Percentiles rank a stretch among this genome's conserved stretches.
phyloP scores from a whole-genome alignment of 108 stramenopile genomes.

The Stephanodiscus minutulus region DNA sequence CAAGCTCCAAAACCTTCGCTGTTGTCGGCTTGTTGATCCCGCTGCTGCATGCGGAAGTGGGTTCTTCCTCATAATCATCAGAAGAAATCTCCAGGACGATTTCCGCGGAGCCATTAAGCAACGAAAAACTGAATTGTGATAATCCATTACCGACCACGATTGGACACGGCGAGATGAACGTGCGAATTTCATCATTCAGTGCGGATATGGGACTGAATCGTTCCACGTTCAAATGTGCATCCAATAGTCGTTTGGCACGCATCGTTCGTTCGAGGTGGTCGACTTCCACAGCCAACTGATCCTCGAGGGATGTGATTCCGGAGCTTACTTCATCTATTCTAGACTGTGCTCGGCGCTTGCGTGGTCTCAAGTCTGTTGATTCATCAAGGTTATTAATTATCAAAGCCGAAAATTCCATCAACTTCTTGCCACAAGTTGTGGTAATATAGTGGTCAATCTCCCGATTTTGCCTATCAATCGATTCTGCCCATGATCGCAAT shows the following conservation, averaged over 20 bases:
- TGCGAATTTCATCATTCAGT: constrained; percentile 23
- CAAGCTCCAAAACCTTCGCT: constrained; percentile 2
- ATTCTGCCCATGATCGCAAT: constrained; percentile 4
- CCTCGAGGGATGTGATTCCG: constrained; percentile 23
- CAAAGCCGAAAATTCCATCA: background rate
- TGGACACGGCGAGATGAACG: constrained; percentile 7
- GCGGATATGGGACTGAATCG: constrained; percentile 19
- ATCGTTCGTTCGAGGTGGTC: constrained; percentile 21
- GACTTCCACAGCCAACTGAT: constrained; percentile 27
- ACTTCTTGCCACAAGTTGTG: background rate
- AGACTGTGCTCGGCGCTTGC: background rate
- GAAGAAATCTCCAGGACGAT: constrained; percentile 27
- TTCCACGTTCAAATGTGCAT: constrained; percentile 31
- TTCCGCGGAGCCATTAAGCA: constrained; percentile 43
- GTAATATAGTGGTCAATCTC: background rate
- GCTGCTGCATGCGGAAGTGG: background rate
- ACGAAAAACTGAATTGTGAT: constrained; percentile 28
- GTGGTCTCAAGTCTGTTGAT: background rate
- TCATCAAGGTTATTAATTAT: background rate
- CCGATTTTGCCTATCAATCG: background rate
- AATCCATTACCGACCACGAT: constrained; percentile 11
- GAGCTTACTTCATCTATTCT: background rate
- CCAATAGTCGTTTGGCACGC: constrained; percentile 20
- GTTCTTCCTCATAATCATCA: constrained; percentile 4
- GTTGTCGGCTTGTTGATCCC: background rate